phyloP scores from a whole-genome alignment of 306 rosid genomes.

The Cicer judaicum region DNA sequence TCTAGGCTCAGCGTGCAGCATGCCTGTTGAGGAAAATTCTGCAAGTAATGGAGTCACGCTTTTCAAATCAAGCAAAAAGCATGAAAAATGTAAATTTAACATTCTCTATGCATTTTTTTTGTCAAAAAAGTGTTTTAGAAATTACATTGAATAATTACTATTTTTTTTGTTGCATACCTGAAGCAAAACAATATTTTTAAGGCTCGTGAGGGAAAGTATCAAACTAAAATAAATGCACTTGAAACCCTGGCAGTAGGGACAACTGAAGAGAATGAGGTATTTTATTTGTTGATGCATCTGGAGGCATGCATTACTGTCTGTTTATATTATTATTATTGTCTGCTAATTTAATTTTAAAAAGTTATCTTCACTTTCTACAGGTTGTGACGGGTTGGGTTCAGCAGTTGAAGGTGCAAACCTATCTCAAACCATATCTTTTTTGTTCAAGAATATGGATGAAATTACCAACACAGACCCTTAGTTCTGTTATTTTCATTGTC shows the following conservation, averaged over 20 bases:
- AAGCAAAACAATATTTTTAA: constrained; percentile 78
- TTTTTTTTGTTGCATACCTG: constrained; percentile 50
- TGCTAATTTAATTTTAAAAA: constrained; percentile 37
- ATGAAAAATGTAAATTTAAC: constrained; percentile 66
- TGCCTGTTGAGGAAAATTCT: constrained; percentile 74
- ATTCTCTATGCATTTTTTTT: constrained; percentile 12
- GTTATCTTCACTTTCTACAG: constrained; percentile 54
- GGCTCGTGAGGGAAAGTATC: constrained; percentile 86
- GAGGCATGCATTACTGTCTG: constrained; percentile 1
- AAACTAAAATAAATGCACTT: constrained; percentile 71
- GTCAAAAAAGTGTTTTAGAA: constrained; percentile 27
- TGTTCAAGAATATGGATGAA: constrained; percentile 36
- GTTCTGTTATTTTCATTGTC: constrained; percentile 37
- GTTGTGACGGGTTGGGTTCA: constrained; percentile 77
- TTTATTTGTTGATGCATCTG: constrained; percentile 38
- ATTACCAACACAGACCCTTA: constrained; percentile 27
- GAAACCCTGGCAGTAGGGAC: constrained; percentile 83
- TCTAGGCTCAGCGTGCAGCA: constrained; percentile 68
- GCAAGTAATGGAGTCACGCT: constrained; percentile 78
- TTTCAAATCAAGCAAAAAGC: constrained; percentile 70
- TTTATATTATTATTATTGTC: constrained; percentile 34
- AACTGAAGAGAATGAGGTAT: constrained; percentile 82
- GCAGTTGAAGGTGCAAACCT: constrained; percentile 70
- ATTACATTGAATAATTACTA: constrained; percentile 42
- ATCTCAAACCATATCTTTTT: constrained; percentile 39